Evolutionary conservation across 345 rosid species (phyloP).

Genomic region (Corchorus capsularis): DNA sequence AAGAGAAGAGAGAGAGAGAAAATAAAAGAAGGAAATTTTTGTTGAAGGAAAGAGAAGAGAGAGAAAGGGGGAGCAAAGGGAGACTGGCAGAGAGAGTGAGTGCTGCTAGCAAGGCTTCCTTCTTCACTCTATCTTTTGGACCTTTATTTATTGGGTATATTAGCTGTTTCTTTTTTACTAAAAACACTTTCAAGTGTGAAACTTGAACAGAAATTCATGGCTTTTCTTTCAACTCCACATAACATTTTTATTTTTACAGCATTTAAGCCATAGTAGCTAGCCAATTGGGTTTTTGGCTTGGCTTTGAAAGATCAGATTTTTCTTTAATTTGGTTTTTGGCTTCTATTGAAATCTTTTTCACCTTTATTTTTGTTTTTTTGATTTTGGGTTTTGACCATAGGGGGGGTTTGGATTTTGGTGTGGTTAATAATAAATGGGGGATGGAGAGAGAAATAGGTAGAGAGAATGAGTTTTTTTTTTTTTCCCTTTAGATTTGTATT

Average conservation of each 20-base stretch:
- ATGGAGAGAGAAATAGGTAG: not conserved
- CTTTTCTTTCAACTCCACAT: not conserved
- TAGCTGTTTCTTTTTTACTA: not conserved
- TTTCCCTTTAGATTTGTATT: constrained; percentile 6
- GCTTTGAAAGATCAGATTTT: not conserved
- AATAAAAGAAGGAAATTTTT: constrained; percentile 16
- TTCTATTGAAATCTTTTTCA: not conserved
- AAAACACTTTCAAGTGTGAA: not conserved
- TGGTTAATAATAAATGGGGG: not conserved
- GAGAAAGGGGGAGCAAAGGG: not conserved
- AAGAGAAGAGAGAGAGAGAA: constrained; percentile 7
- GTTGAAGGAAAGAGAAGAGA: not conserved
- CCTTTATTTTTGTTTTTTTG: not conserved
- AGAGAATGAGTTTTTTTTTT: no score
- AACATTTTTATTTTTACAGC: not conserved
- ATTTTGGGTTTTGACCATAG: no score
- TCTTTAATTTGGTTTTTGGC: not conserved
- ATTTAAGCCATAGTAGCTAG: not conserved
- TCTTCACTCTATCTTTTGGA: constrained; percentile 30
- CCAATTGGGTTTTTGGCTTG: constrained; percentile 15
- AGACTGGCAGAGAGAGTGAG: constrained; percentile 24
- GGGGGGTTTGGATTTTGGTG: not conserved
- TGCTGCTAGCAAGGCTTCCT: constrained; percentile 35
- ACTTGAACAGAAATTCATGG: not conserved
- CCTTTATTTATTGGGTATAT: constrained; percentile 40